These are phyloP conservation scores for Pinus taeda DNA, from an alignment of 75 land plant genomes.

Conservation along the genomic window DNA sequence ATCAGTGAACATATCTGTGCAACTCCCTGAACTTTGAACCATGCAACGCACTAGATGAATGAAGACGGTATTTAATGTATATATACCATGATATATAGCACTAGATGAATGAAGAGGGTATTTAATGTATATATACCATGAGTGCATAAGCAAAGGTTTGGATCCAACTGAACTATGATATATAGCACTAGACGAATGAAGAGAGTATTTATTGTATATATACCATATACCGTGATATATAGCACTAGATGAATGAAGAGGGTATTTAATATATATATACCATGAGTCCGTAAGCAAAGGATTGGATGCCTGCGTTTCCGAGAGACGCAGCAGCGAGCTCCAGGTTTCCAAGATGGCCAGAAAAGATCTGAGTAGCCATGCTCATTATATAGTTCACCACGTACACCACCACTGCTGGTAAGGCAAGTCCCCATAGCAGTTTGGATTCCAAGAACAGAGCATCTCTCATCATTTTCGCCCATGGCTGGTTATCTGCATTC, in stretches of 20 bases:
- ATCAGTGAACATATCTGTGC: no score
- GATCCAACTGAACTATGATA: no score
- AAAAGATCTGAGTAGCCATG: constrained; percentile 56
- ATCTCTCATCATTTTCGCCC: background rate
- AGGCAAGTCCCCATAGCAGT: constrained; percentile 46
- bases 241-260: no score
- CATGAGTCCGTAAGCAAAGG: constrained; percentile 65
- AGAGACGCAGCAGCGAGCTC: constrained; percentile 76
- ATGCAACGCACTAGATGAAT: no score
- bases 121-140: constrained; percentile 28
- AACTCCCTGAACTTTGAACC: no score
- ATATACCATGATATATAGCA: no score
- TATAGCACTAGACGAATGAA: no score
- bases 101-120: no score
- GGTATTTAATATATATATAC: constrained; percentile 14
- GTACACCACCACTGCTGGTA: constrained; percentile 65
- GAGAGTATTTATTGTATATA: no score
- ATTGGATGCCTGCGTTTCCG: constrained; percentile 56
- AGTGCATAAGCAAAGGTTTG: constrained; percentile 52
- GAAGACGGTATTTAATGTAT: no score
- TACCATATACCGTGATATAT: no score
- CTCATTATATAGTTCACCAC: constrained; percentile 60
- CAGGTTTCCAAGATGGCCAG: constrained; percentile 74
- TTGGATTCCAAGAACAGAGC: background rate
- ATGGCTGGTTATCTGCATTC: background rate